Conservation (phyloP, 352 stramenopile genomes). For the Phytopythium vexans region DNA sequence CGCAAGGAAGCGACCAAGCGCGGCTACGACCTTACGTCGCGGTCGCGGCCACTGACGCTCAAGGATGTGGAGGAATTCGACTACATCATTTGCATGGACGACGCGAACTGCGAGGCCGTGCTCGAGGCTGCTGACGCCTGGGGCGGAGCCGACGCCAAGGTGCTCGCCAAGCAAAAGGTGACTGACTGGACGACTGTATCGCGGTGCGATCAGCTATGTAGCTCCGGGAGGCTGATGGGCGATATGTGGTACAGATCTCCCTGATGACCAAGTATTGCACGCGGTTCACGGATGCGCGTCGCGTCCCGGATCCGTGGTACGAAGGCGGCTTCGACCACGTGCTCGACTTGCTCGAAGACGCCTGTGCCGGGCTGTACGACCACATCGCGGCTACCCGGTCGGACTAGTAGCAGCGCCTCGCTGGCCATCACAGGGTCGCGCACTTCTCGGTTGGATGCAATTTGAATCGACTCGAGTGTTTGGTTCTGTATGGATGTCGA, state of each 20-base stretch:
- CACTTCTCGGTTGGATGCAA: too few species aligned
- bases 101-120: constrained; percentile 80
- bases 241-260: constrained; percentile 38
- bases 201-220: not conserved
- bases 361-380: constrained; percentile 74
- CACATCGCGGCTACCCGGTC: constrained; percentile 23
- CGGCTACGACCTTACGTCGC: constrained; percentile 76
- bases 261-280: constrained; percentile 87
- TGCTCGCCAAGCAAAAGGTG: constrained; percentile 59
- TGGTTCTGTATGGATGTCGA: too few species aligned
- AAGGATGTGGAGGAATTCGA: constrained; percentile 82
- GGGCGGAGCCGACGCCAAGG: constrained; percentile 54
- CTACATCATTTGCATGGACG: constrained; percentile 89
- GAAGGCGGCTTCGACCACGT: constrained; percentile 90
- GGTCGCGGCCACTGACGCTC: constrained; percentile 64
- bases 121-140: constrained; percentile 78
- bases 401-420: not conserved
- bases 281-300: constrained; percentile 48
- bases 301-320: constrained; percentile 83
- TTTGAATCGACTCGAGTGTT: too few species aligned
- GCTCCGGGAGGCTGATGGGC: constrained; percentile 4
- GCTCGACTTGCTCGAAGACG: constrained; percentile 87
- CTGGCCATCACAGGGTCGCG: too few species aligned
- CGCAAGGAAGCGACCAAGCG: constrained; percentile 81
- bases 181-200: not conserved